Evolutionary conservation across 2,329 filamentous ascomycete genomes (phyloP), one percentile per base, ranked within the genome.

Genomic region (Apiospora malaysiana): DNA sequence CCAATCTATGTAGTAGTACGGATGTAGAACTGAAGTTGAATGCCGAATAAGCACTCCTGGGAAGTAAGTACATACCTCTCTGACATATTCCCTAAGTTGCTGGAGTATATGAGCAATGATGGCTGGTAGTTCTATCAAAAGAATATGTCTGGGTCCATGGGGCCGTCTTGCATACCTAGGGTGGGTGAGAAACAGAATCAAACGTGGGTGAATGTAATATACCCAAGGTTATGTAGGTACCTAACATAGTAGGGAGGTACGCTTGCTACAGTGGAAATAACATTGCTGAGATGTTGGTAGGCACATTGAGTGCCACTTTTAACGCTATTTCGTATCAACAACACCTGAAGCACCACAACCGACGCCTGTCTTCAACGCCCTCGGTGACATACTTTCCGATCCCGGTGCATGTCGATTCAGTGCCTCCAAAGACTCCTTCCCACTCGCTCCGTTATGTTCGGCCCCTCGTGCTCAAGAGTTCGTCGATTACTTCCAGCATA

Each of bases 401-500:
- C 56, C 32, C 56, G 56, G 27, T 21, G 9, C 56, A 63, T 21
- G 56, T 63, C 32, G 56, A 63, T 63, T n/a, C 18, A 23, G 32
- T n/a, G 14, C 18, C 56, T n/a, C n/a, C 51, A 37, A 63, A 27
- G 40, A 40, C 18, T 12, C 42, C 42, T n/a, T n/a, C 49, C 21
- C 21, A 63, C 18, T 21, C 32, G 40, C 56, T 40, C 56, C 56
- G 56, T 63, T 40, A 63, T 63, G 56, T 63, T 63, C 32, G 56
- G 40, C 40, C 32, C 21, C 8, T 63, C 40, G 16, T 18, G 32
- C 56, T 32, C 56, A 40, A 63, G 56, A 40, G 56, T 27, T 37
- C 32, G 56, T 40, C 56, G 32, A 63, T 63, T 63, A 63, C 56
- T 63, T 63, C 56, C 56, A 40, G 56, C 56, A 63, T 63, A 63